These are phyloP conservation scores for Rosa rugosa DNA, from an alignment of 306 rosid genomes.

Conservation along the genomic window DNA sequence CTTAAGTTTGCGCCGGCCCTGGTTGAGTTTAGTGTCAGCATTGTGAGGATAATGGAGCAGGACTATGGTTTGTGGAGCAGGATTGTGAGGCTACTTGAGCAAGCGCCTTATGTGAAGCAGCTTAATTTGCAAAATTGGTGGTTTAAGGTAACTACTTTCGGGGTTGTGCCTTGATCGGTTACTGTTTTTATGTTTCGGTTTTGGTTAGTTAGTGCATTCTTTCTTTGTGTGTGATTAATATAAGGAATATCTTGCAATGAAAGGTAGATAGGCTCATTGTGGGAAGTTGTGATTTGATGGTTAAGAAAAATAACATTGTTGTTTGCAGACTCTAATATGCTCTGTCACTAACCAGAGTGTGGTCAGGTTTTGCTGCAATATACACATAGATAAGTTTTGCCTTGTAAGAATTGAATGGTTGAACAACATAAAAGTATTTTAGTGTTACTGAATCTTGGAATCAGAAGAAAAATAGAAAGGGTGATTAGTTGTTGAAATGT, in stretches of 20 bases:
- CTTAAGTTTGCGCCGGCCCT: neutral
- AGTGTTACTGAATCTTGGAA: neutral
- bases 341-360: neutral
- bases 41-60: neutral
- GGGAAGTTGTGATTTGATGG: neutral
- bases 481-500: neutral
- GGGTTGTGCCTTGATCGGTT: neutral
- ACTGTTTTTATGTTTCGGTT: neutral
- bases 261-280: neutral
- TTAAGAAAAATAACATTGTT: too few species aligned
- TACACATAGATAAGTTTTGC: neutral
- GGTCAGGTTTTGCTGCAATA: neutral
- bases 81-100: neutral
- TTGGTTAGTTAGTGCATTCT: neutral
- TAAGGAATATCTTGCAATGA: neutral
- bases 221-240: neutral
- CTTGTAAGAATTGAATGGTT: neutral
- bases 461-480: neutral
- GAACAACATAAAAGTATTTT: too few species aligned
- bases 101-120: constrained; percentile 6
- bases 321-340: neutral
- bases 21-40: neutral
- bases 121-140: constrained; percentile 5
- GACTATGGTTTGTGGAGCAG: neutral
- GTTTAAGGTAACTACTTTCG: constrained; percentile 6